Percentiles rank a stretch among this genome's conserved stretches.
Conservation (phyloP, 768 basidiomycete genomes). For the Russula dissimulans region DNA sequence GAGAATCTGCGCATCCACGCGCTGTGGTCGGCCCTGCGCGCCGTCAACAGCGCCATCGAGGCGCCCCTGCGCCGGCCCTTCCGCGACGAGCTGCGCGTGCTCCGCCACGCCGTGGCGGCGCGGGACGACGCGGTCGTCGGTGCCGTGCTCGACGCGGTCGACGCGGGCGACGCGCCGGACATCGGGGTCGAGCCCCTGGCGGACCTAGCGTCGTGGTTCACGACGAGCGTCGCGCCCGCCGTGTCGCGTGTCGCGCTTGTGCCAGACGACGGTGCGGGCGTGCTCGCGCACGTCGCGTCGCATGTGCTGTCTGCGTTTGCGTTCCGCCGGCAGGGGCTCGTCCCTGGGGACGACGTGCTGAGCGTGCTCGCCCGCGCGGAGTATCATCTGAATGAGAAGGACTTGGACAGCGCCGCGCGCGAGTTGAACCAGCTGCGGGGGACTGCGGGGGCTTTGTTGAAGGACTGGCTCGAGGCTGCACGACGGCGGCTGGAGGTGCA, state of each 20-base stretch:
- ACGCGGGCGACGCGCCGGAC: conserved; percentile 64
- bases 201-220: conserved; percentile 88
- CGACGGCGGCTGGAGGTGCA: conserved; percentile 80
- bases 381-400: conserved; percentile 84
- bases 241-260: conserved; percentile 87
- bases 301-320: conserved; percentile 61
- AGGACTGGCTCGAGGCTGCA: conserved; percentile 90
- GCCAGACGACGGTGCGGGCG: conserved; percentile 81
- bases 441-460: conserved; percentile 59
- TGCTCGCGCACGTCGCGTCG: conserved; percentile 82
- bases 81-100: conserved; percentile 78
- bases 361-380: conserved; percentile 85
- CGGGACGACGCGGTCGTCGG: conserved; percentile 61
- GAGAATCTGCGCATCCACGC: conserved; percentile 89
- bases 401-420: conserved; percentile 79
- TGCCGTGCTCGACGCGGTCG: conserved; percentile 59
- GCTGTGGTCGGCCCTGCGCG: conserved; percentile 88
- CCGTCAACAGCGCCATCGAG: conserved; percentile 55
- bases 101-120: conserved; percentile 63
- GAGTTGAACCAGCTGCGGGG: conserved; percentile 89
- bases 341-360: conserved; percentile 73
- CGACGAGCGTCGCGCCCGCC: conserved; percentile 69
- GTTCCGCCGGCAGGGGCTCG: conserved; percentile 75
- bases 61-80: conserved; percentile 70
- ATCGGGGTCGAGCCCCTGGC: conserved; percentile 82